A percentile compares a stretch with the other conserved stretches of the same genome.
Evolutionary conservation across 768 basidiomycete genomes (phyloP).

Genomic region (Tulasnella sp.): DNA sequence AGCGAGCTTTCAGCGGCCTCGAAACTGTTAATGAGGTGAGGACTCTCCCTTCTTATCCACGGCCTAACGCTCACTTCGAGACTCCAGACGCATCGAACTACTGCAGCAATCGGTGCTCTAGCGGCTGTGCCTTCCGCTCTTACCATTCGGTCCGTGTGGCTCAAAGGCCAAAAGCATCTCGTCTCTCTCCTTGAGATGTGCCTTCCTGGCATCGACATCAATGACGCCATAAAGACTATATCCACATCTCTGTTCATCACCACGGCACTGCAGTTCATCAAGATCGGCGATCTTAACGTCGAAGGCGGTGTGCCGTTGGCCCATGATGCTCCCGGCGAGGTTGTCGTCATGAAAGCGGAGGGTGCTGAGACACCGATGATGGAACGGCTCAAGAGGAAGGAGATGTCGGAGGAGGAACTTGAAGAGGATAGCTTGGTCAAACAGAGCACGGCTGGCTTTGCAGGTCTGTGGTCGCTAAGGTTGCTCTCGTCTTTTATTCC

Average conservation of each 20-base stretch:
- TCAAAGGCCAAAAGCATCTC: constrained; percentile 81
- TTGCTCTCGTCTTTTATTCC: neutral
- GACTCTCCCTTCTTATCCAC: neutral
- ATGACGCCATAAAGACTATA: constrained; percentile 28
- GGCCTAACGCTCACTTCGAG: neutral
- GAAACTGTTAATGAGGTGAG: constrained; percentile 75
- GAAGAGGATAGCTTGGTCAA: constrained; percentile 67
- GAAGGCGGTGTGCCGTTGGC: constrained; percentile 46
- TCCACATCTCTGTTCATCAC: constrained; percentile 70
- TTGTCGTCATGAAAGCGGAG: constrained; percentile 40
- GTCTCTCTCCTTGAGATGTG: constrained; percentile 81
- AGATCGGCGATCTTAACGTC: constrained; percentile 63
- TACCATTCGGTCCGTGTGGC: constrained; percentile 68
- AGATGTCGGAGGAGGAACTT: constrained; percentile 31
- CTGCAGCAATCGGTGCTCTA: constrained; percentile 79
- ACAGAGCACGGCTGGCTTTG: constrained; percentile 71
- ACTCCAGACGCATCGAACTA: constrained; percentile 72
- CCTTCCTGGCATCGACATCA: constrained; percentile 79
- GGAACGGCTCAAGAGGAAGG: constrained; percentile 11
- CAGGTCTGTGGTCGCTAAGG: constrained; percentile 42
- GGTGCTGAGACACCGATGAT: neutral
- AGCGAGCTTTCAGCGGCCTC: constrained; percentile 84
- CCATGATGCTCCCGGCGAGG: constrained; percentile 48
- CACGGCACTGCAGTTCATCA: constrained; percentile 63
- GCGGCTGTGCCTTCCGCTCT: constrained; percentile 68